A percentile compares a stretch with the other conserved stretches of the same genome.
Conservation (phyloP, 768 basidiomycete genomes). For the Leccinum arenicola region DNA sequence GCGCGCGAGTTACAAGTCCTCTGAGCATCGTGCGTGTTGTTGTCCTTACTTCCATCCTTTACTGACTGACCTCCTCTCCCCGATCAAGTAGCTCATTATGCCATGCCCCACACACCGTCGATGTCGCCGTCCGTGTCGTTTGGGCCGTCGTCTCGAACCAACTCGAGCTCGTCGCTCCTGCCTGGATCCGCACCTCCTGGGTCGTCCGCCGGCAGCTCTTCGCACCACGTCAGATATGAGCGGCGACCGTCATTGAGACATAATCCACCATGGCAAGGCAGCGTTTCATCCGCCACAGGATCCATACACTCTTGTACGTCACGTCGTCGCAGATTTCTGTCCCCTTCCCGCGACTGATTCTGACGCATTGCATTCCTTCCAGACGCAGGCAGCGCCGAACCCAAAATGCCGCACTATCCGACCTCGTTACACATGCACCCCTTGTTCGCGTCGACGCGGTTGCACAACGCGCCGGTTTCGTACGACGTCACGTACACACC, state of each 20-base stretch:
- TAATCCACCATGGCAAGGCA: slow-evolving; percentile 46
- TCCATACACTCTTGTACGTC: slow-evolving; percentile 42
- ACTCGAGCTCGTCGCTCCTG: slow-evolving; percentile 48
- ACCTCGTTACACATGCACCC: slow-evolving; percentile 59
- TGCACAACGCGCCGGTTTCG: slow-evolving; percentile 58
- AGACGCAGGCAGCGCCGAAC: slow-evolving; percentile 27
- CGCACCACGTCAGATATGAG: slow-evolving; percentile 38
- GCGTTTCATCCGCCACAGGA: slow-evolving; percentile 36
- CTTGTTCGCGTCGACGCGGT: slow-evolving; percentile 52
- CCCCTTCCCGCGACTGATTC: slow-evolving; percentile 1
- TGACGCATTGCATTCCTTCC: not conserved
- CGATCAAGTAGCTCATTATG: slow-evolving; percentile 29
- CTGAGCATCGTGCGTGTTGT: slow-evolving; percentile 44
- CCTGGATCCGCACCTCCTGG: slow-evolving; percentile 38
- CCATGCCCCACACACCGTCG: slow-evolving; percentile 29
- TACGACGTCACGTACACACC: slow-evolving; percentile 59
- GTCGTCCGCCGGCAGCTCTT: slow-evolving; percentile 39
- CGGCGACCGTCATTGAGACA: slow-evolving; percentile 47
- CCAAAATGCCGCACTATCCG: slow-evolving; percentile 20
- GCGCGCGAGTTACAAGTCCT: slow-evolving; percentile 42
- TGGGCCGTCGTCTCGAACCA: slow-evolving; percentile 47
- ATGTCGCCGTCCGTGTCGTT: slow-evolving; percentile 33
- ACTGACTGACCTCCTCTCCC: not conserved
- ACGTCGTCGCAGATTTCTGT: slow-evolving; percentile 1
- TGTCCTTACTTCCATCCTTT: not conserved